Evolutionary conservation across 164 flowering plant species (phyloP).

Genomic region (Sedum album): DNA sequence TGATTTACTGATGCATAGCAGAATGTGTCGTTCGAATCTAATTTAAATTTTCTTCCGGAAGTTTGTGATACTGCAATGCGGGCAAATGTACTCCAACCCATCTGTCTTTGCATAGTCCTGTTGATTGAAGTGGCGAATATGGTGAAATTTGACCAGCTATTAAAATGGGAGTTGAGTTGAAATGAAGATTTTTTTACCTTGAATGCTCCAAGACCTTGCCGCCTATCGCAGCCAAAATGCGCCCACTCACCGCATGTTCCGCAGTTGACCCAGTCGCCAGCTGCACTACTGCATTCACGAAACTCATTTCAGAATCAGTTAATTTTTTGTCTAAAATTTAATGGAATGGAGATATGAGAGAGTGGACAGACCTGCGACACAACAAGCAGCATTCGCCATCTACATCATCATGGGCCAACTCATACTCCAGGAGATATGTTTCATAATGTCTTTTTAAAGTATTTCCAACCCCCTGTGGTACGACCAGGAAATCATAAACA

Average conservation of each 20-base stretch:
- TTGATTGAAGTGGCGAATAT: constrained; percentile 27
- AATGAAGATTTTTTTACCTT: neutral
- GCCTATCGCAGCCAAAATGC: neutral
- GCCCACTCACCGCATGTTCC: neutral
- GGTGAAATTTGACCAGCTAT: constrained; percentile 20
- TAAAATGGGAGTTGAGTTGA: neutral
- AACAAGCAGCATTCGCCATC: constrained; percentile 97
- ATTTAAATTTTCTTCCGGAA: constrained; percentile 63
- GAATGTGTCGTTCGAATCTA: neutral
- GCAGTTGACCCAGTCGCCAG: neutral
- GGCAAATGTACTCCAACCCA: constrained; percentile 93
- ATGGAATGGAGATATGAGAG: constrained; percentile 11
- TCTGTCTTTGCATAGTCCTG: constrained; percentile 99
- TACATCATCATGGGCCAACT: constrained; percentile 95
- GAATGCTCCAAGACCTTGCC: neutral
- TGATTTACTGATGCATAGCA: neutral
- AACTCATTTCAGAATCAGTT: neutral
- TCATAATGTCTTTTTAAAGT: constrained; percentile 95
- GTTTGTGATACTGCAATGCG: constrained; percentile 75
- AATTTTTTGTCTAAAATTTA: neutral
- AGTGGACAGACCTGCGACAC: constrained; percentile 70
- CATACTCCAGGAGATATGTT: constrained; percentile 89
- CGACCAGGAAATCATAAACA: neutral
- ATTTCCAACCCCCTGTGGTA: constrained; percentile 76
- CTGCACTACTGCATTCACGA: constrained; percentile 19